Percentiles rank a stretch among this genome's conserved stretches.
Conservation (phyloP, 179 eudicot species). For the Corrigiola litoralis region DNA sequence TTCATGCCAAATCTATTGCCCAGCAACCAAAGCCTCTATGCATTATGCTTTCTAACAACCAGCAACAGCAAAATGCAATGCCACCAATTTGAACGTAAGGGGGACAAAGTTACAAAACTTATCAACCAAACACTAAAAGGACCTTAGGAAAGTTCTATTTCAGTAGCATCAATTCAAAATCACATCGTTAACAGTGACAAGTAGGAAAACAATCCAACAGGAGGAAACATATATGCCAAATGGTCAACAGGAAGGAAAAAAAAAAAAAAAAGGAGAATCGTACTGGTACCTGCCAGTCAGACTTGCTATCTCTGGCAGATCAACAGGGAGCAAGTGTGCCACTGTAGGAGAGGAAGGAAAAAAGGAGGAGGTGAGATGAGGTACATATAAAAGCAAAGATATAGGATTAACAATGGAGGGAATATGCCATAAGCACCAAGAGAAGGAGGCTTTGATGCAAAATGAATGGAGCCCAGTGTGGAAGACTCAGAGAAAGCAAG, state of each 20-base stretch:
- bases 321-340: slow-evolving; percentile 91
- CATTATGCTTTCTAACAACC: neutral
- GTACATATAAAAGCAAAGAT: neutral
- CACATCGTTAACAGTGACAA: neutral
- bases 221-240: neutral
- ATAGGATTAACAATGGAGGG: neutral
- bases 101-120: neutral
- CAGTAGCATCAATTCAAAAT: neutral
- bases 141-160: neutral
- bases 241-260: neutral
- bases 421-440: slow-evolving; percentile 46
- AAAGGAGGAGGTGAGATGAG: neutral
- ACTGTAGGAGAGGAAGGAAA: slow-evolving; percentile 36
- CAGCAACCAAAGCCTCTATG: neutral
- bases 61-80: neutral
- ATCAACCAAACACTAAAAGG: neutral
- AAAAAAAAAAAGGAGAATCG: neutral
- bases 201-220: neutral
- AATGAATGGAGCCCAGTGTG: slow-evolving; percentile 84
- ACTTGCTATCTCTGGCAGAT: slow-evolving; percentile 71
- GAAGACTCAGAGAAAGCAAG: slow-evolving; percentile 78
- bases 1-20: neutral
- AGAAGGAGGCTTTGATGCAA: slow-evolving; percentile 94
- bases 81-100: neutral
- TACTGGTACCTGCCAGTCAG: slow-evolving; percentile 63